Evolutionary conservation across 352 stramenopile genomes (phyloP).

Genomic region (Peronospora destructor): DNA sequence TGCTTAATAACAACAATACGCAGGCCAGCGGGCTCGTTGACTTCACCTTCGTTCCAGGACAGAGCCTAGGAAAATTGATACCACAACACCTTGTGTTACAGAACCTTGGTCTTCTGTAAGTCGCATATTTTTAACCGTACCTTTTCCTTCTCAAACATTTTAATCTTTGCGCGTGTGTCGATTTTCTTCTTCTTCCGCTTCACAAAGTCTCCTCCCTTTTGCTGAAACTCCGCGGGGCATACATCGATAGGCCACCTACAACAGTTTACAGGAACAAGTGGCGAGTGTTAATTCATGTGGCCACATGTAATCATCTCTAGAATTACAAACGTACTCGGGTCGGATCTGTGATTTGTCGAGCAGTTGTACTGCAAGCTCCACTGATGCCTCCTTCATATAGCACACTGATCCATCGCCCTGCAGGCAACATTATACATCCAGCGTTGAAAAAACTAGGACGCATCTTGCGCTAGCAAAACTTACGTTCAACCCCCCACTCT

Average conservation of each 20-base stretch:
- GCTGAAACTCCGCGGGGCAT: slow-evolving; percentile 80
- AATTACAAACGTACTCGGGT: slow-evolving; percentile 54
- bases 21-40: slow-evolving; percentile 85
- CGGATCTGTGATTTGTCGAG: slow-evolving; percentile 87
- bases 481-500: slow-evolving; percentile 85
- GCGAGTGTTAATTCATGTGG: slow-evolving; percentile 6
- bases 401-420: slow-evolving; percentile 92
- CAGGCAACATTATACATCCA: slow-evolving; percentile 1
- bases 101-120: neutral
- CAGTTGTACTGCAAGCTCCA: slow-evolving; percentile 91
- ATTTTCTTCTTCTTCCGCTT: slow-evolving; percentile 78
- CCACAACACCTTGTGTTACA: slow-evolving; percentile 2
- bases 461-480: slow-evolving; percentile 1
- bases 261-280: slow-evolving; percentile 1
- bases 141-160: slow-evolving; percentile 84
- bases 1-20: slow-evolving; percentile 95
- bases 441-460: neutral
- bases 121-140: slow-evolving; percentile 15
- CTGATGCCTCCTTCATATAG: slow-evolving; percentile 93
- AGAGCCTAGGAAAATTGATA: slow-evolving; percentile 47
- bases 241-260: slow-evolving; percentile 67
- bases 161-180: slow-evolving; percentile 77
- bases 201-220: slow-evolving; percentile 77
- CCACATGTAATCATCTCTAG: slow-evolving; percentile 24
- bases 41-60: slow-evolving; percentile 93